Percentiles rank a stretch among this genome's conserved stretches.
Conservation (phyloP, 2,329 filamentous ascomycete species). For the Clarireedia paspali region DNA sequence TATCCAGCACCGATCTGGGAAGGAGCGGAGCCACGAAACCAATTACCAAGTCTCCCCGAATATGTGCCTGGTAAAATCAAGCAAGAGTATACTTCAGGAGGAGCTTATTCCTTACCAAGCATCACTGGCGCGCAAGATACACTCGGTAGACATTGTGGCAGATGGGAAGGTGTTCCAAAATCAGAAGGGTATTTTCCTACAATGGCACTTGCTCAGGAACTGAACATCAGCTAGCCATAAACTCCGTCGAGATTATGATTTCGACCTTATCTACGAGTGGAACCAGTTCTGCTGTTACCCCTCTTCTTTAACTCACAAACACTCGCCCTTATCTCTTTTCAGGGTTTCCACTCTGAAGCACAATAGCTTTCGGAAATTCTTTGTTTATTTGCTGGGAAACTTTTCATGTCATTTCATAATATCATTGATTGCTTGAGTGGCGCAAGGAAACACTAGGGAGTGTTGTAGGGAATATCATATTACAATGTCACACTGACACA, state of each 20-base stretch:
- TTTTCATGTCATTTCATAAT: no score
- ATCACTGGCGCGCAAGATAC: slow-evolving; percentile 17
- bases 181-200: slow-evolving; percentile 27
- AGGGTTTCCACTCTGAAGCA: no score
- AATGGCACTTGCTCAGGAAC: slow-evolving; percentile 23
- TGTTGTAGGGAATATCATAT: no score
- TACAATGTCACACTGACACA: no score
- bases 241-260: background rate
- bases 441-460: no score
- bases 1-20: slow-evolving; percentile 27
- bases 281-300: no score
- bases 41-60: slow-evolving; percentile 20
- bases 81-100: slow-evolving; percentile 18
- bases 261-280: background rate
- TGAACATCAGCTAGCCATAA: slow-evolving; percentile 22
- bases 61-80: slow-evolving; percentile 24
- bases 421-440: no score
- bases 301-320: no score
- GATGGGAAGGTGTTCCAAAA: slow-evolving; percentile 26
- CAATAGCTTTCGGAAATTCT: no score
- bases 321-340: no score
- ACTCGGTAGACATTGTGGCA: slow-evolving; percentile 25
- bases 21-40: slow-evolving; percentile 22
- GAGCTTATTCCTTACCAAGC: slow-evolving; percentile 22
- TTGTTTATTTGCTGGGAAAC: no score